A percentile compares a stretch with the other conserved stretches of the same genome.
phyloP scores from a whole-genome alignment of 805 yeast genomes.

The Zygoascus biomembranicola region DNA sequence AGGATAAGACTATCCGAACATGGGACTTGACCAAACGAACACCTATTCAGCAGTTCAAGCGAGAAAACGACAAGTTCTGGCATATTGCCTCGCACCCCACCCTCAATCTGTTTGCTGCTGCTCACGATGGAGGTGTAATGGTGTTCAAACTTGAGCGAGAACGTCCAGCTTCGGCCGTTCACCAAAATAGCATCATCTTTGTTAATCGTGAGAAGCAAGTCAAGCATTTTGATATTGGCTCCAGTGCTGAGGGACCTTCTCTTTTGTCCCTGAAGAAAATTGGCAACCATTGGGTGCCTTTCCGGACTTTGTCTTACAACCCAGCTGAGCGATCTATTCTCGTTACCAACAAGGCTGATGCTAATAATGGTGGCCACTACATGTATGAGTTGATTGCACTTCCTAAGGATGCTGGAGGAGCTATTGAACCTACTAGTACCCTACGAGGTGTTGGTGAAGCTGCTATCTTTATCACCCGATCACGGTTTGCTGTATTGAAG shows the following conservation, averaged over 20 bases:
- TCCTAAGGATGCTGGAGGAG: conserved; percentile 85
- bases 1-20: conserved; percentile 90
- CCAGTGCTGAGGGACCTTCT: conserved; percentile 48
- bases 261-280: conserved; percentile 75
- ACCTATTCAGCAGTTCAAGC: conserved; percentile 86
- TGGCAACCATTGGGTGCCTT: conserved; percentile 79
- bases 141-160: conserved; percentile 96
- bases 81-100: conserved; percentile 79
- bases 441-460: conserved; percentile 73
- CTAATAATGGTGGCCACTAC: conserved; percentile 40
- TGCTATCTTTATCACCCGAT: conserved; percentile 90
- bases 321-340: conserved; percentile 85
- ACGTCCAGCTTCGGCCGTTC: conserved; percentile 78
- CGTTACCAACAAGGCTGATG: conserved; percentile 55
- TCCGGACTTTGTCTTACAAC: conserved; percentile 79
- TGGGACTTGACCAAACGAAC: conserved; percentile 96
- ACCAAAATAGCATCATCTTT: conserved; percentile 66
- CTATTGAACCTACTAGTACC: conserved; percentile 82
- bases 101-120: conserved; percentile 89
- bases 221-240: conserved; percentile 64
- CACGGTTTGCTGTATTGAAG: conserved; percentile 79
- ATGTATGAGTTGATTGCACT: conserved; percentile 65
- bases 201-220: conserved; percentile 82
- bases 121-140: conserved; percentile 97
- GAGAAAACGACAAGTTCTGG: conserved; percentile 96